phyloP scores from a whole-genome alignment of 352 stramenopile species.

The Globisporangium megalacanthum region DNA sequence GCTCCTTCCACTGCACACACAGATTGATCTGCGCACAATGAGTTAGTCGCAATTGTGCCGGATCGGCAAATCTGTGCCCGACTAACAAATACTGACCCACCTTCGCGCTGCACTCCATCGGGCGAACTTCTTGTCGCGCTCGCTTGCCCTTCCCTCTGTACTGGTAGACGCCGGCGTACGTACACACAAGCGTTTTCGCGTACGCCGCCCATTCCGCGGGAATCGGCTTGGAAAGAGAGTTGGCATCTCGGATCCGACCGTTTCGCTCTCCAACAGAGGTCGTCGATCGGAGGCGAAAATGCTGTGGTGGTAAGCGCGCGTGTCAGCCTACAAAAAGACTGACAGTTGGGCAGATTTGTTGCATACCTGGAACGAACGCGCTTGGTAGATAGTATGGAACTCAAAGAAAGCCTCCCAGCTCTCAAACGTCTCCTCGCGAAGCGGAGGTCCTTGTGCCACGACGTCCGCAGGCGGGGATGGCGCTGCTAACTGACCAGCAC shows the following conservation, averaged over 20 bases:
- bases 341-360: no score
- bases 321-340: background rate
- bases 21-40: background rate
- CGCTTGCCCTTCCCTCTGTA: background rate
- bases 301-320: background rate
- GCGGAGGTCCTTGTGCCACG: no score
- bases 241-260: background rate
- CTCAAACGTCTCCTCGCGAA: no score
- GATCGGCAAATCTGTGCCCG: no score
- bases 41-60: no score
- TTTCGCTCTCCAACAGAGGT: background rate
- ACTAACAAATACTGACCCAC: background rate
- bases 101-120: background rate
- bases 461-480: no score
- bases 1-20: background rate
- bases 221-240: background rate
- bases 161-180: background rate
- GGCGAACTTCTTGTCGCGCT: background rate
- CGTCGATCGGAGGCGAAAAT: background rate
- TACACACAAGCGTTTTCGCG: background rate
- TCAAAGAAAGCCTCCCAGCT: no score
- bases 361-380: no score
- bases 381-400: no score
- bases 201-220: background rate
- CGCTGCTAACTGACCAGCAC: no score